Conservation (phyloP, 2,329 filamentous ascomycete species). For the Monilinia laxa region DNA sequence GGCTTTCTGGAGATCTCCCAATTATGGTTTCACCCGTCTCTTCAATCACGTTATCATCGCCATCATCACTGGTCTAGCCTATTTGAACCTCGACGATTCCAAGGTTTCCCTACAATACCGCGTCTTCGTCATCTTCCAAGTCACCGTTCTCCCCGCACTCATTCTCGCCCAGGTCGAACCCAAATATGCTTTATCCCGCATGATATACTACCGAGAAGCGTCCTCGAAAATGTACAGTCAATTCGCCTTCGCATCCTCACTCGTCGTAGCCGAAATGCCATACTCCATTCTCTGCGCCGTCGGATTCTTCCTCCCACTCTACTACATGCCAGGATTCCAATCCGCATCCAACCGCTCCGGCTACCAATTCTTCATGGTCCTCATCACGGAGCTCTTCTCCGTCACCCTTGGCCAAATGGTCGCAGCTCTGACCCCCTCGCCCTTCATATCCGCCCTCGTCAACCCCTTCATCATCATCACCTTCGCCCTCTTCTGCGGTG, state of each 20-base stretch:
- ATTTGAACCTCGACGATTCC: constrained; percentile 73
- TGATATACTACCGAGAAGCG: constrained; percentile 83
- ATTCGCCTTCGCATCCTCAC: constrained; percentile 72
- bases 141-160: constrained; percentile 78
- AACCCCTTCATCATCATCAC: constrained; percentile 83
- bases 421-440: constrained; percentile 72
- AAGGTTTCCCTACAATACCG: constrained; percentile 77
- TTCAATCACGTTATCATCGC: constrained; percentile 83
- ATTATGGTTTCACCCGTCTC: constrained; percentile 84
- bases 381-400: constrained; percentile 81
- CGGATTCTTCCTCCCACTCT: constrained; percentile 77
- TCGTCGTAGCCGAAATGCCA: constrained; percentile 81
- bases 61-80: constrained; percentile 75
- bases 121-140: constrained; percentile 88
- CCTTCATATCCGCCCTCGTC: constrained; percentile 75
- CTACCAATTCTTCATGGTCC: constrained; percentile 82
- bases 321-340: constrained; percentile 80
- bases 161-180: constrained; percentile 83
- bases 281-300: constrained; percentile 81
- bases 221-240: constrained; percentile 84
- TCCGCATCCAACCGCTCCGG: constrained; percentile 64
- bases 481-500: constrained; percentile 84
- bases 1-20: constrained; percentile 80
- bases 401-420: constrained; percentile 77
- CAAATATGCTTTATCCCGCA: constrained; percentile 76